phyloP scores from a whole-genome alignment of 2,329 filamentous ascomycete genomes.

The Trichoderma polysporum region DNA sequence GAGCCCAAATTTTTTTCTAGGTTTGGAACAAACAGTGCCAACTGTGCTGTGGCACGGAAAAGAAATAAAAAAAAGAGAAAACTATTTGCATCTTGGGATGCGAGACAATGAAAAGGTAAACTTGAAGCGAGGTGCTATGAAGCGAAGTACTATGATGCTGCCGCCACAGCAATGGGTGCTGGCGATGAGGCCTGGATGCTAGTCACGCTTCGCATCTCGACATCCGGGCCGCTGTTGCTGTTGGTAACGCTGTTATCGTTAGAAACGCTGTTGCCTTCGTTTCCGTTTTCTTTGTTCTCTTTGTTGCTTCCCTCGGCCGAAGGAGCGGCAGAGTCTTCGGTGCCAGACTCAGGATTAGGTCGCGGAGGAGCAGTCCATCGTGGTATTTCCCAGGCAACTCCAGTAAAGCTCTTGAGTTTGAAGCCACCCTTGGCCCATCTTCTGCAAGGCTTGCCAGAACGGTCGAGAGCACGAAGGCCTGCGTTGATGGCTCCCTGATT shows the following conservation, averaged over 20 bases:
- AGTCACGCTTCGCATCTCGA: conserved; percentile 54
- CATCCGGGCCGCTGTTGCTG: conserved; percentile 46
- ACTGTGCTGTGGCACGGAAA: background rate
- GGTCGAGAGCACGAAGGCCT: conserved; percentile 87
- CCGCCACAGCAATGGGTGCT: conserved; percentile 47
- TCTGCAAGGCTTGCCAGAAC: conserved; percentile 86
- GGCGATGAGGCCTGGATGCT: conserved; percentile 55
- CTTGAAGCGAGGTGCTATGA: conserved; percentile 7
- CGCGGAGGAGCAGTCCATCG: conserved; percentile 78
- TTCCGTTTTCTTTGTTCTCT: conserved; percentile 63
- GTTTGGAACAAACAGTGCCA: background rate
- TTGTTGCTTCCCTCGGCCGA: conserved; percentile 54
- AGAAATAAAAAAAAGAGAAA: background rate
- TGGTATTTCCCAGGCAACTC: conserved; percentile 75
- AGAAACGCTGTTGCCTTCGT: conserved; percentile 49
- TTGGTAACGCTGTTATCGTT: conserved; percentile 49
- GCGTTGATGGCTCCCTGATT: conserved; percentile 98
- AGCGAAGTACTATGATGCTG: conserved; percentile 39
- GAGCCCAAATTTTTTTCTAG: conserved; percentile 14
- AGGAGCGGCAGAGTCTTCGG: conserved; percentile 47
- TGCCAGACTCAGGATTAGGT: conserved; percentile 45
- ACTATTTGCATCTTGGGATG: background rate
- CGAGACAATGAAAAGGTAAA: background rate
- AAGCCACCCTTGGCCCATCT: conserved; percentile 86
- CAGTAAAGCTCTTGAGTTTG: conserved; percentile 88